phyloP scores from a whole-genome alignment of 164 flowering plant species.

The Protea cynaroides region DNA sequence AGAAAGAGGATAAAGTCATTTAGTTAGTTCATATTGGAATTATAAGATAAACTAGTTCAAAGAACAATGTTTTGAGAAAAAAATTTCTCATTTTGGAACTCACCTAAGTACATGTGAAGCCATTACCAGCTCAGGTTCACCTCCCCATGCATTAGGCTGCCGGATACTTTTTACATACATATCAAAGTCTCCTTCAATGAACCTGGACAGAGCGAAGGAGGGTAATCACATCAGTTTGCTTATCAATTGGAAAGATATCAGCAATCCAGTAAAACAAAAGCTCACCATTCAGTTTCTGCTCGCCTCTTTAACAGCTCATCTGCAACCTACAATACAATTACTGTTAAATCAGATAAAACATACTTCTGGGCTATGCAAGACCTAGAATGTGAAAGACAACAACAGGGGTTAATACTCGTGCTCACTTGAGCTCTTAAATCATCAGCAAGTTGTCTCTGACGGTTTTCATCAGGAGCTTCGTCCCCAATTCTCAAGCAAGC shows the following conservation, averaged over 20 bases:
- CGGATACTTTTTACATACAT: conserved; percentile 57
- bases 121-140: conserved; percentile 83
- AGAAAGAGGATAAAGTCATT: too few species aligned
- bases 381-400: background rate
- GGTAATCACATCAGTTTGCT: background rate
- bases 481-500: conserved; percentile 64
- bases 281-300: conserved; percentile 66
- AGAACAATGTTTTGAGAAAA: too few species aligned
- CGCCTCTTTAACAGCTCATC: conserved; percentile 87
- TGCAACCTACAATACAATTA: conserved; percentile 42
- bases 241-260: background rate
- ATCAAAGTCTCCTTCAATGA: conserved; percentile 80
- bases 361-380: background rate
- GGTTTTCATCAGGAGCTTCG: conserved; percentile 68
- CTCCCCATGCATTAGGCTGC: conserved; percentile 73
- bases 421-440: conserved; percentile 74
- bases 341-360: background rate
- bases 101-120: conserved; percentile 77
- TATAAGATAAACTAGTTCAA: background rate
- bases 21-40: background rate
- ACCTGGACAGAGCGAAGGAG: conserved; percentile 32
- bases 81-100: conserved; percentile 20
- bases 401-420: background rate
- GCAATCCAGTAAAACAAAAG: background rate
- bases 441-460: conserved; percentile 77